Conservation (phyloP, 352 stramenopile genomes). For the Globisporangium nodosum region DNA sequence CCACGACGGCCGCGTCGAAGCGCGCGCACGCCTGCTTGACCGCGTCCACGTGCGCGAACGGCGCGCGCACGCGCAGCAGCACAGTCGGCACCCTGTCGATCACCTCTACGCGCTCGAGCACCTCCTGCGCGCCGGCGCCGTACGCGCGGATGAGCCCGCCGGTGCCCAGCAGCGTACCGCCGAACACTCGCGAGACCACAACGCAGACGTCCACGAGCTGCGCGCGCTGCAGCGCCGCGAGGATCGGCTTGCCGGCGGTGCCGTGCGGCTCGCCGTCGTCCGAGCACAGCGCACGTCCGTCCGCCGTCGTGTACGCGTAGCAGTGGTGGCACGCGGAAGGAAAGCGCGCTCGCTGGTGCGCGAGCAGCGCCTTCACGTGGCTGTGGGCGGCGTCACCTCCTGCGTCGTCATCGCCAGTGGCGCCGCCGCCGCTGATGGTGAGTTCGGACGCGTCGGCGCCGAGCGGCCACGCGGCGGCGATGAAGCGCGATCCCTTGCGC, state of each 20-base stretch:
- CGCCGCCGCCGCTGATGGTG: not conserved
- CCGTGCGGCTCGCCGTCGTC: constrained; percentile 75
- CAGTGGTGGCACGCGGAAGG: constrained; percentile 69
- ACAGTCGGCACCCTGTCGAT: constrained; percentile 44
- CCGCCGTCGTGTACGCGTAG: constrained; percentile 54
- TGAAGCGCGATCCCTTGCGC: constrained; percentile 81
- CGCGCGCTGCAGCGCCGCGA: constrained; percentile 46
- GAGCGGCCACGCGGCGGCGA: constrained; percentile 56
- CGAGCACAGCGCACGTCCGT: constrained; percentile 52
- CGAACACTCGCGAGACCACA: constrained; percentile 71
- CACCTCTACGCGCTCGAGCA: constrained; percentile 46
- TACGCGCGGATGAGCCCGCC: constrained; percentile 74
- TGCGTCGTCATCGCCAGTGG: not conserved
- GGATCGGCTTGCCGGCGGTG: constrained; percentile 63
- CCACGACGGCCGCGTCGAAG: constrained; percentile 35
- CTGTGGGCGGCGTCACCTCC: constrained; percentile 17
- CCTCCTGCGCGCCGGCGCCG: constrained; percentile 45
- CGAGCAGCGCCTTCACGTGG: constrained; percentile 43
- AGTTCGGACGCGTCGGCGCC: not conserved
- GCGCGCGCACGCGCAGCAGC: constrained; percentile 22
- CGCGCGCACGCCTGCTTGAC: constrained; percentile 44
- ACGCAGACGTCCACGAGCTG: constrained; percentile 68
- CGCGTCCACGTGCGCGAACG: constrained; percentile 32
- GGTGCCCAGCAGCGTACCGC: constrained; percentile 63
- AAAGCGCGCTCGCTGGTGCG: constrained; percentile 33